Base-by-base conservation (phyloP, 2,329 filamentous ascomycete genomes). In the Mycosphaerelloides madeirae region DNA sequence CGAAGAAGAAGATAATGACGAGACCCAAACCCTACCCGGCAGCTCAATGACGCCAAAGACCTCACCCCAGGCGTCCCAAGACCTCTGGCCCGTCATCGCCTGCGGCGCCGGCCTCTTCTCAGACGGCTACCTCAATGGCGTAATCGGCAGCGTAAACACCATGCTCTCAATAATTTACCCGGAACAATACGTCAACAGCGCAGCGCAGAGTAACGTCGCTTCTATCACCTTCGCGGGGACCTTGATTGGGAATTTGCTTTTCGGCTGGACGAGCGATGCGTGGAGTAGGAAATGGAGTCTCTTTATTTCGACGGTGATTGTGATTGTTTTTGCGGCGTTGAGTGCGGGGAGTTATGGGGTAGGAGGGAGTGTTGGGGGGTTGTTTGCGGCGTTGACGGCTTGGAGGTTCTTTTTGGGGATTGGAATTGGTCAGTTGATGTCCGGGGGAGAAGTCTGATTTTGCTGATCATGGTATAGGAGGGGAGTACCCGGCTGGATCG, bases 91-190 rank as follows among this genome's bases (percentile, higher is more conserved):
- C 13, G 85, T 88, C 1, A 83, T 95, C 56, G 89, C 89, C 34
- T 95, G 87, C 60, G 90, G 89, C 53, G 86, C 88, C 41, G 90
- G 90, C 59, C 75, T 95, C 2, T 95, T 95, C 67, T 89, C 84
- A 18, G 89, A 95, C 65, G 89, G 89, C n/a, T 95, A 95, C 65
- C 79, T 95, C 63, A 93, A 95, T 68, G 88, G 87, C 60, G 84
- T 95, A 52, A 95, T 95, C 56, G 87, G 89, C 7, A 85, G 84
- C 3, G 88, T 95, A 45, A 85, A 83, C 57, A 94, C 87, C 2
- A 80, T 89, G 46, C 77, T 95, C 6, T 65, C 63, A 15, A 68
- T 65, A 0, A 75, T 93, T 56, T 95, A 95, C 61, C 77, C 77
- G 32, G 67, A 74, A 1, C 66, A 77, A 13, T 95, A 89, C 66